Percentiles rank a stretch among this genome's conserved stretches.
These are phyloP conservation scores for Triticum dicoccoides DNA, from an alignment of 176 grass and related monocot species.

Conservation along the genomic window DNA sequence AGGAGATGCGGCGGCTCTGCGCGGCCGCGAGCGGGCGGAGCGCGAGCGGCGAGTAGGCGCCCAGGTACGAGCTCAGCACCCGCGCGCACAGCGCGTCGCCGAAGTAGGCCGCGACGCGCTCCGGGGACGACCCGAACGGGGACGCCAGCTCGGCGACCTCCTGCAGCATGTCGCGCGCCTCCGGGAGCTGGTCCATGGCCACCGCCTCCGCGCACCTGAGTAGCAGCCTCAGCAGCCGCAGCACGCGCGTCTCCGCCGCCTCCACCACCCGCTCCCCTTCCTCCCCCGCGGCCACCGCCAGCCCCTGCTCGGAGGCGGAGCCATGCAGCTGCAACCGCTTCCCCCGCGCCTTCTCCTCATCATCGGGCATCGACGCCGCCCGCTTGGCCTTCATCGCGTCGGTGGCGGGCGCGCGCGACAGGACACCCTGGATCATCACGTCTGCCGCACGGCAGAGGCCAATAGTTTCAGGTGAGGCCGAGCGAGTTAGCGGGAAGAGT, in stretches of 20 bases:
- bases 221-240: constrained; percentile 57
- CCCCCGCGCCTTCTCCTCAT: constrained; percentile 14
- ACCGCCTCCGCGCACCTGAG: constrained; percentile 86
- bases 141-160: constrained; percentile 88
- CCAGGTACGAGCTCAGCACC: constrained; percentile 76
- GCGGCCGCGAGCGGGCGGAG: constrained; percentile 24
- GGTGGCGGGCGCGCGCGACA: constrained; percentile 39
- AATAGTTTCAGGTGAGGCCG: constrained; percentile 13
- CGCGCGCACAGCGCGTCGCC: constrained; percentile 73
- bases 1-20: constrained; percentile 51
- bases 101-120: constrained; percentile 90
- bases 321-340: constrained; percentile 32
- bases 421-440: constrained; percentile 64
- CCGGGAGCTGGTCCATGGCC: constrained; percentile 49
- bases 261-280: neutral
- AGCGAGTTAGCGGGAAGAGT: neutral
- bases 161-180: constrained; percentile 67
- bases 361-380: constrained; percentile 21
- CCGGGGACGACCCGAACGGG: constrained; percentile 75
- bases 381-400: constrained; percentile 60
- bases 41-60: constrained; percentile 63
- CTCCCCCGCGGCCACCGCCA: neutral
- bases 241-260: constrained; percentile 44
- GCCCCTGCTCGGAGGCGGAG: neutral
- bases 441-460: neutral